Base-by-base conservation (phyloP, 495 filamentous ascomycete genomes). In the Lophium mytilinum region DNA sequence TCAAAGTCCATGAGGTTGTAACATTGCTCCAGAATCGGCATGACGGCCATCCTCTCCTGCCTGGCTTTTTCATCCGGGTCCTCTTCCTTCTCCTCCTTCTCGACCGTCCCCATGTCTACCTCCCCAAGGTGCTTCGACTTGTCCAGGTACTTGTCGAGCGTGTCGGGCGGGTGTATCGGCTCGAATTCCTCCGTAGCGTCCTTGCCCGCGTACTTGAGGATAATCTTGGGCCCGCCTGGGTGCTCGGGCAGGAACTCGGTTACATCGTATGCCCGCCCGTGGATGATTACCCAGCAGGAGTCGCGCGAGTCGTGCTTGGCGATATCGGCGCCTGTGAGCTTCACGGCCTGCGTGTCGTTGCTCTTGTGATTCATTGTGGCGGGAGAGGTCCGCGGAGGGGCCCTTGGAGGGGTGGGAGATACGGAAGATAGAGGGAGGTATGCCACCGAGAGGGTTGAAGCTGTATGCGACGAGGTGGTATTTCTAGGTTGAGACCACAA, bases 1-100 rank as follows among this genome's bases (percentile, higher is more conserved):
- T 97, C 92, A 68, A 97, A 96, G 71, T 97, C 92, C 76, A 91
- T 80, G 60, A 97, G 72, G 64, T 97, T 97, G 72, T 90, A 96
- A 77, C 91, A 96, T 67, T 94, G 86, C 56, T 86, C 84, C 55
- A 97, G 76, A 48, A 82, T 74, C 1, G 92, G 92, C 86, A 89
- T 96, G 24, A 77, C 72, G 60, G 77, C 72, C 51, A 95, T 85
- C 40, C 90, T 81, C 68, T 87, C 78, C 71, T 83, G 81, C 49
- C 92, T 80, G 48, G 79, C 89, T 8, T 72, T 72, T 69, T 97
- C 92, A 50, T 90, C 88, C 0, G 89, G 88, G 45, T 88, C 85
- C 30, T 79, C 76, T 24, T 75, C 76, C 62, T 86, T 83, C 67
- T 83, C 79, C 58, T 91, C 84, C 50, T 79, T 73, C 63, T 84